phyloP scores from a whole-genome alignment of 106 monocot species.

The Phalaenopsis equestris region DNA sequence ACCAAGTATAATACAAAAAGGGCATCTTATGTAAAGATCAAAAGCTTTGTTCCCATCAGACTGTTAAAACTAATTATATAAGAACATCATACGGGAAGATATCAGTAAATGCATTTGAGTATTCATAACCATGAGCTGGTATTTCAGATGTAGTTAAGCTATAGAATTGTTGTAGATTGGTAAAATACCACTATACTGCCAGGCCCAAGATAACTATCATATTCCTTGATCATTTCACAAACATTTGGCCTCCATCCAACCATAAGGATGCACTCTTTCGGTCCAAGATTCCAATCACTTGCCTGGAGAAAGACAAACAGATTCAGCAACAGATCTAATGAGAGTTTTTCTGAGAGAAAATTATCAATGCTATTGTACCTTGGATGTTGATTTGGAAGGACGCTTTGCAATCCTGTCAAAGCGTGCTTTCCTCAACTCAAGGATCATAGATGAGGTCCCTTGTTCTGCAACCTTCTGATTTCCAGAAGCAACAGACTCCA shows the following conservation, averaged over 20 bases:
- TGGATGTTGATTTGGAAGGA: constrained; percentile 70
- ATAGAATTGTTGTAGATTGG: not conserved
- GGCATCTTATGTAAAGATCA: not conserved
- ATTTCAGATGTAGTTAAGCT: not conserved
- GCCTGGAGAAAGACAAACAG: constrained; percentile 35
- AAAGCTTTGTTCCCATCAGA: not conserved
- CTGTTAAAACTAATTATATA: not conserved
- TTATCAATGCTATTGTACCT: constrained; percentile 32
- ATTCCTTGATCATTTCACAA: constrained; percentile 83
- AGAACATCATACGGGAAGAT: not conserved
- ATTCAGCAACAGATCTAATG: not conserved
- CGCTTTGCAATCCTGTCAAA: constrained; percentile 60
- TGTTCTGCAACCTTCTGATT: constrained; percentile 9
- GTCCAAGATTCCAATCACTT: constrained; percentile 65
- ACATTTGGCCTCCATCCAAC: constrained; percentile 91
- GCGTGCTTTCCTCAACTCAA: constrained; percentile 45
- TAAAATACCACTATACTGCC: constrained; percentile 76
- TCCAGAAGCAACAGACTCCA: constrained; percentile 17
- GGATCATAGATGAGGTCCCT: constrained; percentile 6
- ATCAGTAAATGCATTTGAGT: not conserved
- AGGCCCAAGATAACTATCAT: constrained; percentile 95
- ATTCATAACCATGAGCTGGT: not conserved
- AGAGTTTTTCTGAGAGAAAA: not conserved
- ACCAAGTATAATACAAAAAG: not conserved
- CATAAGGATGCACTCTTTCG: constrained; percentile 80